Evolutionary conservation across 2,329 filamentous ascomycete genomes (phyloP).

Genomic region (Lecanosticta acicola): DNA sequence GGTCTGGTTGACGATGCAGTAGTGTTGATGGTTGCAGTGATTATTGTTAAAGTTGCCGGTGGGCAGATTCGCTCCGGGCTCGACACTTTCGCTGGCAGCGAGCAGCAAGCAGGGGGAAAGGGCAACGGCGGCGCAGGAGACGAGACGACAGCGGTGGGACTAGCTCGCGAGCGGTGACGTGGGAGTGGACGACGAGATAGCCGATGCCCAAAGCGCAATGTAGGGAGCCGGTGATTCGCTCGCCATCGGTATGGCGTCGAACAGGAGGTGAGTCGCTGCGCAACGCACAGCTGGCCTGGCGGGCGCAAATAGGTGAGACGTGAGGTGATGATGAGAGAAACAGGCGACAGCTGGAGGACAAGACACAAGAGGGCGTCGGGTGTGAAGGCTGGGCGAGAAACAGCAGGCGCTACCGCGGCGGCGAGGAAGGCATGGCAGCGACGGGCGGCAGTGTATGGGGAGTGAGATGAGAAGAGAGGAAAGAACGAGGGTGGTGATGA

Average conservation of each 20-base stretch:
- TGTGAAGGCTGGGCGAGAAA: neutral
- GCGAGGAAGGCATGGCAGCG: neutral
- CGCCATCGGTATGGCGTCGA: constrained; percentile 2
- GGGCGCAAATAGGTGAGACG: neutral
- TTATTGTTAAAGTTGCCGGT: neutral
- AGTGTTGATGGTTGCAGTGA: neutral
- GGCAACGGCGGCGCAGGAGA: constrained; percentile 92
- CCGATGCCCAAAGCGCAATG: constrained; percentile 7
- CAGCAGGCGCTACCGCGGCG: neutral
- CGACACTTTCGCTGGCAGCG: no score
- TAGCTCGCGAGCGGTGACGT: constrained; percentile 7
- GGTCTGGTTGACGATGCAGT: no score
- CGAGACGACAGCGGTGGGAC: constrained; percentile 53
- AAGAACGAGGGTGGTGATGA: neutral
- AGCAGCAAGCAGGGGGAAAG: constrained; percentile 91
- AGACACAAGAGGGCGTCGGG: neutral
- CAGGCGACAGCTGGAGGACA: neutral
- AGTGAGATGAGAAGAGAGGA: neutral
- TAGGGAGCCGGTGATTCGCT: neutral
- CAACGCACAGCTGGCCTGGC: neutral
- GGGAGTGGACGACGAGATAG: constrained; percentile 6
- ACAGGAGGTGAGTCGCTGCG: neutral
- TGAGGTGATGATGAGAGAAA: neutral
- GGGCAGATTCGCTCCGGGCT: no score
- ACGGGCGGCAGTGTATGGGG: neutral